A percentile compares a stretch with the other conserved stretches of the same genome.
Conservation (phyloP, 768 basidiomycete genomes). For the Lenzites betulinus region DNA sequence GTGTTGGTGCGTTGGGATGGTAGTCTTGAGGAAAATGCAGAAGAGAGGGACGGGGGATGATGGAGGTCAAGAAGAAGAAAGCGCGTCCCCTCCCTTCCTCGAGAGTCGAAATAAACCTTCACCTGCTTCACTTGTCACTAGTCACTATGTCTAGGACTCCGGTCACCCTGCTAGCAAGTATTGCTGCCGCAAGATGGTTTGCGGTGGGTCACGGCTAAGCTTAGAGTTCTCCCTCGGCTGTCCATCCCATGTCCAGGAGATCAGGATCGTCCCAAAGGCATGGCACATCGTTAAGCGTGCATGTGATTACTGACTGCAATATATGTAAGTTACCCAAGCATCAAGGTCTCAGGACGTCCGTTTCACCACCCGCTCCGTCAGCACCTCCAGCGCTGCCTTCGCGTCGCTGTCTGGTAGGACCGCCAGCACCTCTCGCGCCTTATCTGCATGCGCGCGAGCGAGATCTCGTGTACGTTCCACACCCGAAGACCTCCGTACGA, state of each 20-base stretch:
- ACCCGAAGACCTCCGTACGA: conserved; percentile 71
- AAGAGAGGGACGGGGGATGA: not conserved
- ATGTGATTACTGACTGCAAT: conserved; percentile 19
- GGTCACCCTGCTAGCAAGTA: conserved; percentile 4
- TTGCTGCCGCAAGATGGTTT: not conserved
- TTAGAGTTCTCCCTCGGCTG: conserved; percentile 1
- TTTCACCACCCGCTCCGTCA: conserved; percentile 69
- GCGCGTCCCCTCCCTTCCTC: not conserved
- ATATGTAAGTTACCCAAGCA: conserved; percentile 16
- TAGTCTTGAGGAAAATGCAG: not conserved
- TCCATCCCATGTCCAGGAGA: not conserved
- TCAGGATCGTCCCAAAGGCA: conserved; percentile 6
- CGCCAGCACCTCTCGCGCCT: conserved; percentile 69
- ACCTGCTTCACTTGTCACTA: not conserved
- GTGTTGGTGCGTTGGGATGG: not conserved
- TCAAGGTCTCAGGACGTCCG: conserved; percentile 53
- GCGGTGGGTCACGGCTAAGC: not conserved
- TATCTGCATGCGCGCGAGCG: conserved; percentile 72
- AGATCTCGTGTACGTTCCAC: conserved; percentile 78
- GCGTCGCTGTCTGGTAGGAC: conserved; percentile 82
- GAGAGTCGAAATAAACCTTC: not conserved
- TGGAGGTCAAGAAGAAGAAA: not conserved
- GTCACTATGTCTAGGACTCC: conserved; percentile 1
- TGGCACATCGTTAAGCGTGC: conserved; percentile 16
- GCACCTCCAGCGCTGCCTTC: conserved; percentile 67